Percentiles rank a stretch among this genome's conserved stretches.
Evolutionary conservation across 441 rosid species (phyloP).

Genomic region (Erysimum cheiri): DNA sequence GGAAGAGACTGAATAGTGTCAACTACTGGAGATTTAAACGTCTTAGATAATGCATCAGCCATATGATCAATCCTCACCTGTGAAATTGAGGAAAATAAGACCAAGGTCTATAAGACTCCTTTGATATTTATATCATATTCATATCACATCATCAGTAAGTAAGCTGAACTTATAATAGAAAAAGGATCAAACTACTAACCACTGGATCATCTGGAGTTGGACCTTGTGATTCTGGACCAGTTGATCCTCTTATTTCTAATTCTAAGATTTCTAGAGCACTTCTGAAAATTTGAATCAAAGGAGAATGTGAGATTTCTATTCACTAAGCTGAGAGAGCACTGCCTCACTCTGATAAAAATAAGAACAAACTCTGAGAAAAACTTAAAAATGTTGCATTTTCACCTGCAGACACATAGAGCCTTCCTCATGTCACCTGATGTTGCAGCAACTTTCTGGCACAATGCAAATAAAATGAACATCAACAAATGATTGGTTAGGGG

Average conservation of each 20-base stretch:
- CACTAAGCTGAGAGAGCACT: background rate
- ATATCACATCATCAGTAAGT: background rate
- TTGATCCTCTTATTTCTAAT: conserved; percentile 59
- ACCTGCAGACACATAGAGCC: conserved; percentile 91
- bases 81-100: conserved; percentile 21
- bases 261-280: conserved; percentile 80
- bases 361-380: background rate
- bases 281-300: conserved; percentile 48
- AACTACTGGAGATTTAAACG: conserved; percentile 72
- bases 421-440: conserved; percentile 96
- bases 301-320: background rate
- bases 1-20: conserved; percentile 91
- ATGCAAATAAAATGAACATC: conserved; percentile 24
- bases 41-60: conserved; percentile 81
- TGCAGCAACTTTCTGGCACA: conserved; percentile 83
- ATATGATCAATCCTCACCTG: conserved; percentile 88
- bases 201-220: conserved; percentile 40
- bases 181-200: conserved; percentile 29
- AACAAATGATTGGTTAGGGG: conserved; percentile 1
- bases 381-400: conserved; percentile 1
- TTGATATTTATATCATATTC: conserved; percentile 5
- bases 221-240: conserved; percentile 29
- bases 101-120: background rate
- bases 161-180: conserved; percentile 32
- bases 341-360: background rate